Evolutionary conservation across 257 asterid genomes (phyloP), one percentile per base, ranked within the genome.

Genomic region (Craterostigma plantagineum): DNA sequence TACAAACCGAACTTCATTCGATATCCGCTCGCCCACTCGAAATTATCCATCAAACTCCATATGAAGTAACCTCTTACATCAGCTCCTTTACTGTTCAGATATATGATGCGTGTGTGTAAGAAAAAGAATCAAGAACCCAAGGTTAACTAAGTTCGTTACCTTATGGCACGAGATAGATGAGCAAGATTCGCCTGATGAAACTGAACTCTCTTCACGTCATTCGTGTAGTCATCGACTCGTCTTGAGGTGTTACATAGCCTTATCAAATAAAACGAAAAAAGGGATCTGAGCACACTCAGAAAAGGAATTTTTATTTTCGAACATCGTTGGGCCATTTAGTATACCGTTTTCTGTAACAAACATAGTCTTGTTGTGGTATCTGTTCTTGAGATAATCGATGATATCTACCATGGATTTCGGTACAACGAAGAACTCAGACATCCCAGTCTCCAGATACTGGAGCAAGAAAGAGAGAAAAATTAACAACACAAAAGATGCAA

Each of bases 21-120:
- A 23, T 46, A 46, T 9, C 51, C 51, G 17, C 13, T 33, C 2
- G 14, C 4, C 51, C 51, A 46, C 18, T 46, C 51, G 7, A 46
- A 46, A 12, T 46, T 46, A 33, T 46, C 51, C 51, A 46, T 30
- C 40, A 46, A 33, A 10, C 51, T 46, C 51, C 51, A 46, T 13
- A 46, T 27, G 3, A 46, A 8, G 18, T 46, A 46, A 3, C 51
- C 51, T 1, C 51, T 7, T 3, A 46, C 51, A 46, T 46, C 51
- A 2, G 51, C 51, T 3, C 51, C 51, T 0, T 33, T 27, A 18
- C 51, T 46, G 14, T 1, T 46, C 10, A 30, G 1, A 7, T 37
- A 45, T 33, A 4, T 3, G 7, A 16, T 17, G 10, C n/a, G 8
- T 18, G 5, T n/a, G n/a, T 15, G 48, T 3, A 8, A 13, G 2